A percentile compares a stretch with the other conserved stretches of the same genome.
phyloP scores from a whole-genome alignment of 2,329 filamentous ascomycete species.

The Didymella glomerata region DNA sequence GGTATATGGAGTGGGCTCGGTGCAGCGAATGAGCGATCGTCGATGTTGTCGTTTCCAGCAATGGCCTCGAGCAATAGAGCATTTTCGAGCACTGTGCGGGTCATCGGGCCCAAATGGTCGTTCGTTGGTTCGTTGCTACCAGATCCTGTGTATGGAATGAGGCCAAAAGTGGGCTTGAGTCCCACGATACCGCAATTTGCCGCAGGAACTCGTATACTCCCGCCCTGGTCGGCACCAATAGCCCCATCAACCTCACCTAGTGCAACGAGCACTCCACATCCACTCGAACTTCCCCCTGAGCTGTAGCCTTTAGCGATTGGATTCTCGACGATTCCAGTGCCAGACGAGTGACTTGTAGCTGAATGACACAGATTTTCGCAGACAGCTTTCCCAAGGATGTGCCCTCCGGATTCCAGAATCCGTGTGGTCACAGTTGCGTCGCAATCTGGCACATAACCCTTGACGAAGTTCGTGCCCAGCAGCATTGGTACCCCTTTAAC shows the following conservation, averaged over 20 bases:
- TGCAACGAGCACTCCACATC: slow-evolving; percentile 58
- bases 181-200: slow-evolving; percentile 44
- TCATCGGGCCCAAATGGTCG: slow-evolving; percentile 54
- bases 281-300: slow-evolving; percentile 60
- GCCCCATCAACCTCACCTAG: slow-evolving; percentile 56
- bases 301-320: slow-evolving; percentile 57
- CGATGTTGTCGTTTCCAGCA: slow-evolving; percentile 41
- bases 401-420: slow-evolving; percentile 40
- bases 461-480: slow-evolving; percentile 38
- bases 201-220: slow-evolving; percentile 58
- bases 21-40: slow-evolving; percentile 36
- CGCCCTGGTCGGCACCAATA: slow-evolving; percentile 60
- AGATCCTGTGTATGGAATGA: slow-evolving; percentile 61
- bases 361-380: slow-evolving; percentile 48
- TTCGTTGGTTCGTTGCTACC: slow-evolving; percentile 48
- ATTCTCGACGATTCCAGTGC: slow-evolving; percentile 58
- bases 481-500: slow-evolving; percentile 46
- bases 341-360: slow-evolving; percentile 42
- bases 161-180: slow-evolving; percentile 56
- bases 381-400: slow-evolving; percentile 42
- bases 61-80: slow-evolving; percentile 40
- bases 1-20: slow-evolving; percentile 38
- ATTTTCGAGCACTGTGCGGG: slow-evolving; percentile 34
- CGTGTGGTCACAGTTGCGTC: slow-evolving; percentile 45
- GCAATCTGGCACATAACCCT: slow-evolving; percentile 22